Evolutionary conservation across 2,329 filamentous ascomycete genomes (phyloP).

Genomic region (Ophiosphaerella narmari): DNA sequence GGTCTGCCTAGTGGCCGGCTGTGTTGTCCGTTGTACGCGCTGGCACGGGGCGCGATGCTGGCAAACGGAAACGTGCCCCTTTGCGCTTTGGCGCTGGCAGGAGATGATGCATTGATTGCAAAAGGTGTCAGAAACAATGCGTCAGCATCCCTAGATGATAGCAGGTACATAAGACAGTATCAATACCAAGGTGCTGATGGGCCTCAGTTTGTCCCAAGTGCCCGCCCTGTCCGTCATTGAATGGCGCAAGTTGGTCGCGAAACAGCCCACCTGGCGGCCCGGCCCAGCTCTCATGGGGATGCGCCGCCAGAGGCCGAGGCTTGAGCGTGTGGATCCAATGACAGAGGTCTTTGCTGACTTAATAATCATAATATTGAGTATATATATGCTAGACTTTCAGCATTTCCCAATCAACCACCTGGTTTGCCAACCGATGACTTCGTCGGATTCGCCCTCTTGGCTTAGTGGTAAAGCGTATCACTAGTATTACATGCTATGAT

Average conservation of each 20-base stretch:
- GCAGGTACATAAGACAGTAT: neutral
- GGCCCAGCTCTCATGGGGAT: neutral
- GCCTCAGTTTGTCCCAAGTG: no score
- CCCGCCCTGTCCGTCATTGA: neutral
- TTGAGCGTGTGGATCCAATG: no score
- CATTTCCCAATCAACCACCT: neutral
- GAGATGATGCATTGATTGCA: constrained; percentile 7
- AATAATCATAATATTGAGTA: neutral
- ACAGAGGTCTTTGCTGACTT: no score
- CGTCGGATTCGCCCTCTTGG: constrained; percentile 26
- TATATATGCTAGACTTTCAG: neutral
- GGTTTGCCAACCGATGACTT: constrained; percentile 9
- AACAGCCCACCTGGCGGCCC: neutral
- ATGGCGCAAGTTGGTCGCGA: neutral
- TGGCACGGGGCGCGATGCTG: neutral
- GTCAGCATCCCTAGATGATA: neutral
- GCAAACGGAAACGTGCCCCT: constrained; percentile 1
- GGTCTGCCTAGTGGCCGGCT: neutral
- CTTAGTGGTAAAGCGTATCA: constrained; percentile 41
- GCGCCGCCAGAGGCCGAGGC: no score
- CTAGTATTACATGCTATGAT: constrained; percentile 33
- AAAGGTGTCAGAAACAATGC: neutral
- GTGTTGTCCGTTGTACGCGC: neutral
- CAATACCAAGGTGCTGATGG: no score
- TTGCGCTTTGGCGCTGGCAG: constrained; percentile 1